Base-by-base conservation (phyloP, 495 filamentous ascomycete genomes). In the Aspergillus nidulans region DNA sequence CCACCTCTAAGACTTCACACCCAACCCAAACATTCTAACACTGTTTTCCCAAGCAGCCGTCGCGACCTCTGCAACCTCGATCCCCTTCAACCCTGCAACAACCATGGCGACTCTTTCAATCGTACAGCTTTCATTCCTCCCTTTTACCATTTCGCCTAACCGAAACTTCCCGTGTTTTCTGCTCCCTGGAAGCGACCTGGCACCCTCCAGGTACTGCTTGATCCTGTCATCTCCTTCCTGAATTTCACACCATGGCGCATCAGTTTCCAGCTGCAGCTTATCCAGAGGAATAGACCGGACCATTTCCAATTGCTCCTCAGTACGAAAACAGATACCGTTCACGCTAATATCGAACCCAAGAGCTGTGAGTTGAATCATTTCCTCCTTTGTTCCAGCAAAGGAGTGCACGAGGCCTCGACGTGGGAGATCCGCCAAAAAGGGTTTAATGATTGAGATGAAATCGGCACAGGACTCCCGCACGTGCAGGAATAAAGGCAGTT, bases 191-290 rank as follows among this genome's bases (percentile, higher is more conserved):
- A 68, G 38, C 9, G 56, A 45, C 32, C 40, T 53, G 21, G 62
- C 62, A 13, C 41, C 46, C 8, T 46, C 43, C 42, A 70, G 28
- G 30, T 55, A 70, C 0, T 39, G 19, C 13, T 47, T 57, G 36
- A 67, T 67, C 15, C 49, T 55, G 18, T 59, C 54, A 48, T 67
- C 62, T 6, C 53, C 59, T 8, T 25, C 30, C 44, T 63, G 18
- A 2, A 70, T 51, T 41, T 70, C 66, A 47, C 68, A 70, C 68
- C 68, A 70, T 5, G 68, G 66, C 4, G 68, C 65, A 58, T 70
- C 66, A 1, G 65, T 69, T 47, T 70, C 68, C n/a, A 70, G 43
- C 40, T 70, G 65, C n/a, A 70, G 32, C 23, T 45, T 63, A 0
- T 61, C 54, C 44, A 68, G 24, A 1, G 68, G 65, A 30, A 70